Base-by-base conservation (phyloP, 2,329 filamentous ascomycete species). In the Pyricularia sp. region DNA sequence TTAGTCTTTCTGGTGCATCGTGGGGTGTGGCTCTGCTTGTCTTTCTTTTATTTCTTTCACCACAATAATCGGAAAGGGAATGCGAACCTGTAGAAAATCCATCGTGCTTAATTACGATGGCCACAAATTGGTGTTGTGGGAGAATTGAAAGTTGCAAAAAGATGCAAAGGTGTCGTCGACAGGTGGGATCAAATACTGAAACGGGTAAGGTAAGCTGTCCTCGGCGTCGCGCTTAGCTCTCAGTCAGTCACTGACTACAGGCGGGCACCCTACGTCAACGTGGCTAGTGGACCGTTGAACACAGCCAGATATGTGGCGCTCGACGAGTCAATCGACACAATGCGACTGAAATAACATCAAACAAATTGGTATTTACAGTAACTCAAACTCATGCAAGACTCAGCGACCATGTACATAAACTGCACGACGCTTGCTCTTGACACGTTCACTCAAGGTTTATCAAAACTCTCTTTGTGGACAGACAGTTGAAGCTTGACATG, bases 21-120 rank as follows among this genome's bases (percentile, higher is more conserved):
- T 57, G 10, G 22, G 22, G 30, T 9, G 4, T 28, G 8, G 53
- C 40, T 9, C n/a, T 49, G 19, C n/a, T 49, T 35, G 33, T 8
- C 1, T 57, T 57, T 57, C 24, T 57, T 28, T 28, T 59, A 10
- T 59, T 28, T 22, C n/a, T 59, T 59, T 59, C 13, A 30, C 26
- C 24, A 8, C 24, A 8, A 3, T 19, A 28, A 59, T 1, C 12
- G 2, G 13, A 28, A 28, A 28, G 26, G 9, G 57, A 8, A 30
- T 24, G 40, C 64, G 10, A 66, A 68, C 68, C 77, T 81, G 78
- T 66, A 81, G 76, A 67, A 81, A 76, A 69, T 80, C 78, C 78
- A 80, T 79, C 72, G 68, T 73, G 72, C 64, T 65, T 66, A 33
- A 67, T 28, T 28, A 66, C 16, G 28, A 49, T 63, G 62, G 62